Evolutionary conservation across 176 grass and related monocot species (phyloP).

Genomic region (Triticum dicoccoides): DNA sequence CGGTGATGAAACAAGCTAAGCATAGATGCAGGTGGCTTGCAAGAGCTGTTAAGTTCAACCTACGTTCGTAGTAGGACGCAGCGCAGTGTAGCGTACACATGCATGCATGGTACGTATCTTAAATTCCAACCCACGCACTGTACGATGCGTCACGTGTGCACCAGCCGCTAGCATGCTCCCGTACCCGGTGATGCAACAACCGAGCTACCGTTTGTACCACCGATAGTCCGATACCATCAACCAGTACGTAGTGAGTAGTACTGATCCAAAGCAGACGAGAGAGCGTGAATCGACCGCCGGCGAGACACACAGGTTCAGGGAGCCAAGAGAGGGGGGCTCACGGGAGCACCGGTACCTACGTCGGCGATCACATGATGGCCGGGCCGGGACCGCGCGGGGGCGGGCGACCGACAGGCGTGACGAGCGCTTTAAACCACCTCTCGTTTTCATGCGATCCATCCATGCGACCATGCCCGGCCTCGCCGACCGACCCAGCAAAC

Average conservation of each 20-base stretch:
- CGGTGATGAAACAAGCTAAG: no score
- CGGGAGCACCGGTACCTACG: background rate
- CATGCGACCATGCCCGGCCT: background rate
- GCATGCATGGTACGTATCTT: no score
- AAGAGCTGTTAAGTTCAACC: no score
- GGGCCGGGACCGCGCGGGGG: background rate
- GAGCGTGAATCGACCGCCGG: no score
- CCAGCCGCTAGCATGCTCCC: background rate
- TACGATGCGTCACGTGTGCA: background rate
- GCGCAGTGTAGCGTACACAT: no score
- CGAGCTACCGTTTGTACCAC: background rate
- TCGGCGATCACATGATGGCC: background rate
- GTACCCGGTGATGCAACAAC: background rate
- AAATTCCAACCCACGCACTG: no score
- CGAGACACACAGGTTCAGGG: no score
- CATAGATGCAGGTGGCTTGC: no score
- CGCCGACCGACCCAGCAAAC: background rate
- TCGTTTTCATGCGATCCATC: slow-evolving; percentile 15
- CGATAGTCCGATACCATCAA: background rate
- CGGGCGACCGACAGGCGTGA: slow-evolving; percentile 1
- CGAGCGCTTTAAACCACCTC: slow-evolving; percentile 10
- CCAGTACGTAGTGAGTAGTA: background rate
- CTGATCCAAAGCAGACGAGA: background rate
- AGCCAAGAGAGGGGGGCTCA: background rate
- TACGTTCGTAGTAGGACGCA: no score